These are phyloP conservation scores for Pleurozium schreberi DNA, from an alignment of 225 moss, liverwort and hornwort species.

Conservation along the genomic window DNA sequence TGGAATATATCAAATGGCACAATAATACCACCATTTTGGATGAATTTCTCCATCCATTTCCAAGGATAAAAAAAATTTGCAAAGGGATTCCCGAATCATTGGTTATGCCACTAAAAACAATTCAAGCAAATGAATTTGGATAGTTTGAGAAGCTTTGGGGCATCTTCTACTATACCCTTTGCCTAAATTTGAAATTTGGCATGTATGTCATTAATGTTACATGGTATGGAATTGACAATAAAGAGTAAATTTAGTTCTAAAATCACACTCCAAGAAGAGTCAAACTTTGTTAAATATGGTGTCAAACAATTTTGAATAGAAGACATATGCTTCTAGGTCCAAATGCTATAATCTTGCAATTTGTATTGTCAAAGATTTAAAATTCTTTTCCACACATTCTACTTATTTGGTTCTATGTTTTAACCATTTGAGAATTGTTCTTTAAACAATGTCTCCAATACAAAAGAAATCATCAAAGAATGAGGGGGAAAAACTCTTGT, in stretches of 20 bases:
- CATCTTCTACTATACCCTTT: rapidly evolving
- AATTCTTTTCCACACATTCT: not conserved
- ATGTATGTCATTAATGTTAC: not conserved
- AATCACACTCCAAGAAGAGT: not conserved
- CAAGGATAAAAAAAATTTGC: rapidly evolving
- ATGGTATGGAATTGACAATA: not conserved
- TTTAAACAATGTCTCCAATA: rapidly evolving
- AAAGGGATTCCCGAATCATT: rapidly evolving
- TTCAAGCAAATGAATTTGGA: not conserved
- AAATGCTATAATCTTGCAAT: not conserved
- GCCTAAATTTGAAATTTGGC: not conserved
- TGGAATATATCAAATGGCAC: too few relatives aligned
- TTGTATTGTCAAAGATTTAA: not conserved
- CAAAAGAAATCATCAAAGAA: not conserved
- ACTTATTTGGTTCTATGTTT: not conserved
- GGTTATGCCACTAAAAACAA: rapidly evolving
- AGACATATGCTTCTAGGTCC: rapidly evolving
- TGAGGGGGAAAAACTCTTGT: too few relatives aligned
- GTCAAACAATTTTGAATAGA: not conserved
- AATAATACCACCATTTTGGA: too few relatives aligned
- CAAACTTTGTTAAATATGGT: not conserved
- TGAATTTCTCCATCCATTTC: too few relatives aligned
- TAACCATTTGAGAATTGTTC: rapidly evolving
- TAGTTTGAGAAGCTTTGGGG: rapidly evolving
- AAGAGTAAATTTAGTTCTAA: rapidly evolving